Base-by-base conservation (phyloP, 371 early-diverging fungal genomes). In the Mucor circinelloides region DNA sequence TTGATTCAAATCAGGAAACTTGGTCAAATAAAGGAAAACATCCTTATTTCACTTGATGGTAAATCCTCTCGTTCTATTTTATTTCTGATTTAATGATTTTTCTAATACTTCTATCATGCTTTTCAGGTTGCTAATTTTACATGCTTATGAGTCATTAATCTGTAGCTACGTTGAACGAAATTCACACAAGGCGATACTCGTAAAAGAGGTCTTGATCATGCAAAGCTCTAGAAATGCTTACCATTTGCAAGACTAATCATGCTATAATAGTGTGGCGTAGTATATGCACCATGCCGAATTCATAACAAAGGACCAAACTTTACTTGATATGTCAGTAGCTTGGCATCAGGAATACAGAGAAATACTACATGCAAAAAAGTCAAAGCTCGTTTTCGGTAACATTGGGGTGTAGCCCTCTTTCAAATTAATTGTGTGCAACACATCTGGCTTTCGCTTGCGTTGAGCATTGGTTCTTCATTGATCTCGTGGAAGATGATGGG, bases 21-120 rank as follows among this genome's bases (percentile, higher is more conserved):
- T 27, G 36, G 25, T 59, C 59, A 59, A 59, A 59, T 34, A 40
- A 40, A 59, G 59, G 40, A 59, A 59, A 40, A 12, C 27, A 38
- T 36, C 25, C 34, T 30, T 55, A 48, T 23, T 48, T 21, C 21
- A 23, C 25, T 23, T 50, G 50, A 8, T 23, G 23, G 8, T 50
- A 50, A 44, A 44, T 44, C 44, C 44, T 44, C 44, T n/a, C 19
- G 19, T 44, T 44, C 44, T 44, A 7, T 44, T n/a, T 44, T 44
- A 44, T 7, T 44, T 44, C n/a, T 44, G 6, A 6, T 36, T 44
- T 19, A 17, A 44, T 44, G 44, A n/a, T 44, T 17, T 19, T 44
- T 44, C 44, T 44, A 44, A 44, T 19, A 44, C 8, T 44, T 44
- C 44, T 6, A 44, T 44, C 6, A 44, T 44, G 44, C 44, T 44